Evolutionary conservation across 176 grass and related monocot species (phyloP).

Genomic region (Sorghum bicolor): Sorghum_bicolor_NCBIv3 NC_012879.2:939501-940000

Average conservation of each 20-base stretch:
- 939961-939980: slow-evolving; percentile 18
- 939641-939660: slow-evolving; percentile 37
- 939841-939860: neutral
- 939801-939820: slow-evolving; percentile 17
- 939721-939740: slow-evolving; percentile 25
- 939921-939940: slow-evolving; percentile 44
- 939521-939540: slow-evolving; percentile 29
- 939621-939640: slow-evolving; percentile 6
- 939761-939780: neutral
- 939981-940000: neutral
- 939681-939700: slow-evolving; percentile 28
- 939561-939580: neutral
- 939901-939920: neutral
- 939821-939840: neutral
- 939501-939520: slow-evolving; percentile 96
- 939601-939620: slow-evolving; percentile 11
- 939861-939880: slow-evolving; percentile 9
- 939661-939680: slow-evolving; percentile 71
- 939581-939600: neutral
- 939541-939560: slow-evolving; percentile 16
- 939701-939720: slow-evolving; percentile 8
- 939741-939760: too few species aligned
- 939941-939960: slow-evolving; percentile 28
- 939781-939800: neutral
- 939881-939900: slow-evolving; percentile 3